Evolutionary conservation across 2,329 filamentous ascomycete species (phyloP).

Genomic region (Ambrosiella xylebori): DNA sequence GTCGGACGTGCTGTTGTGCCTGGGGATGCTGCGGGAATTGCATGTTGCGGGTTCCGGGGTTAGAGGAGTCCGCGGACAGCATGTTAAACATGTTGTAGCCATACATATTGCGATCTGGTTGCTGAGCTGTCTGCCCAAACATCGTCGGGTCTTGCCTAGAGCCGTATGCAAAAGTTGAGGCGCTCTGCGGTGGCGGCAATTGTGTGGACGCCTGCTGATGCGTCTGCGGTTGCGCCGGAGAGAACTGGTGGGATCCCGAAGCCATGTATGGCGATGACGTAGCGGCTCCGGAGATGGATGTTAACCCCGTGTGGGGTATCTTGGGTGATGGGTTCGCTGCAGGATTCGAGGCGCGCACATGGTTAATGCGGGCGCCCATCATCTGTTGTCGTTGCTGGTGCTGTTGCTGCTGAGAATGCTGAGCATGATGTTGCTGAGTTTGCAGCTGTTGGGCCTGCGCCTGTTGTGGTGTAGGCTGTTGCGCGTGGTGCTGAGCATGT

Average conservation of each 20-base stretch:
- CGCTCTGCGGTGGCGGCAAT: conserved; percentile 4
- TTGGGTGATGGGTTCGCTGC: conserved; percentile 9
- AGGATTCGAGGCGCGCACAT: neutral
- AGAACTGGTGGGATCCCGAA: conserved; percentile 2
- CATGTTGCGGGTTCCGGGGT: neutral
- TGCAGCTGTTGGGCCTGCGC: conserved; percentile 14
- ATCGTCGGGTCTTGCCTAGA: conserved; percentile 4
- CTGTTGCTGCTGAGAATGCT: neutral
- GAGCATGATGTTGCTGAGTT: conserved; percentile 12
- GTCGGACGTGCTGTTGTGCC: neutral
- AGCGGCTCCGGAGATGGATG: neutral
- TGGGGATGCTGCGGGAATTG: conserved; percentile 8
- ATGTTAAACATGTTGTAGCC: conserved; percentile 1
- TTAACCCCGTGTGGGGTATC: conserved; percentile 4
- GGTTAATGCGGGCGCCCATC: conserved; percentile 3
- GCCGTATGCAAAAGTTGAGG: neutral
- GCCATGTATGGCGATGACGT: conserved; percentile 9
- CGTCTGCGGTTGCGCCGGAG: neutral
- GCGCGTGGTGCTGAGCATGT: conserved; percentile 11
- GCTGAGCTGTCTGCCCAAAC: neutral
- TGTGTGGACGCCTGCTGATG: neutral
- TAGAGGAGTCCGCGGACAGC: neutral
- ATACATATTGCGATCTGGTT: too few relatives aligned
- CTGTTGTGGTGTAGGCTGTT: conserved; percentile 6
- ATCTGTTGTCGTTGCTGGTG: conserved; percentile 13